phyloP scores from a whole-genome alignment of 768 basidiomycete species.

The Paxillus involutus region DNA sequence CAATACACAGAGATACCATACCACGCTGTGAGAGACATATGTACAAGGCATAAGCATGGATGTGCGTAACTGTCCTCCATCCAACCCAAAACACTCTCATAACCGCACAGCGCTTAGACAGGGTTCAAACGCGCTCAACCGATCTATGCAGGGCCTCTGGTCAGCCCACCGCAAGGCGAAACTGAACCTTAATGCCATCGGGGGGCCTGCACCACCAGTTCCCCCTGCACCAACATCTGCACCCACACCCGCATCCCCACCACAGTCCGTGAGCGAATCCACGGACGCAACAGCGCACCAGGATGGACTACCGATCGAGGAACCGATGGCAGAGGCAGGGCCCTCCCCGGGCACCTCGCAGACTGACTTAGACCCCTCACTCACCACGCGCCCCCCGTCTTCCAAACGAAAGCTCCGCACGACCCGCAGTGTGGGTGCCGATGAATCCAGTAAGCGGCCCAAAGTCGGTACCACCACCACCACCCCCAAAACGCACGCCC shows the following conservation, averaged over 20 bases:
- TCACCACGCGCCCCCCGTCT: conserved; percentile 18
- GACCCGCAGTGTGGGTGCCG: conserved; percentile 41
- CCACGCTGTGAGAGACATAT: neutral
- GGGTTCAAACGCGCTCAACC: conserved; percentile 74
- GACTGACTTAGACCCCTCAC: neutral
- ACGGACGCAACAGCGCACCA: conserved; percentile 19
- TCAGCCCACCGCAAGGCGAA: conserved; percentile 62
- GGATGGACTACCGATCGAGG: conserved; percentile 16
- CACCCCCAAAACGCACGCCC: conserved; percentile 44
- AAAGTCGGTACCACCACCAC: conserved; percentile 38
- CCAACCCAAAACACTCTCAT: conserved; percentile 1
- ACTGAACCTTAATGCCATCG: conserved; percentile 59
- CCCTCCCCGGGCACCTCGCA: conserved; percentile 10
- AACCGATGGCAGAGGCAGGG: conserved; percentile 5
- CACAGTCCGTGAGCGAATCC: conserved; percentile 17
- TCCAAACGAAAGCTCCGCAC: conserved; percentile 68
- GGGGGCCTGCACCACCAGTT: neutral
- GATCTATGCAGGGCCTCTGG: conserved; percentile 81
- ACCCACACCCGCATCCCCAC: conserved; percentile 1
- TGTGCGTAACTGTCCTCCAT: conserved; percentile 6
- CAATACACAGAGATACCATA: no score
- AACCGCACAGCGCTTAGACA: conserved; percentile 46
- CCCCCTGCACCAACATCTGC: conserved; percentile 10
- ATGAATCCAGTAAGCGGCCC: conserved; percentile 55
- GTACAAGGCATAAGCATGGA: conserved; percentile 11